These are phyloP conservation scores for Mycena galopus DNA, from an alignment of 768 basidiomycete genomes.

Conservation along the genomic window DNA sequence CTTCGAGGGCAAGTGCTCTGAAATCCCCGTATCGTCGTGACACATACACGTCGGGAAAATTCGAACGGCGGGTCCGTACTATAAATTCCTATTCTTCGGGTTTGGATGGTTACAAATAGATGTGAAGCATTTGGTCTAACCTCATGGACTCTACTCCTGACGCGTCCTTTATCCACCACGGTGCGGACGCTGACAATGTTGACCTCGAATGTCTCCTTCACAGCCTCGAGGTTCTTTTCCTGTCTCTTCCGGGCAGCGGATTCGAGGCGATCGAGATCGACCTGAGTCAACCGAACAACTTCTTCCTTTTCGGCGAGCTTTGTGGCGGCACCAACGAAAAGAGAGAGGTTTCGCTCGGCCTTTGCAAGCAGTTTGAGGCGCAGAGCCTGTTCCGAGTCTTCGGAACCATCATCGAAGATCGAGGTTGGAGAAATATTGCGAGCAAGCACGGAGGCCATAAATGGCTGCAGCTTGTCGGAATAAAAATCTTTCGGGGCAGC, in stretches of 20 bases:
- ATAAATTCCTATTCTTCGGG: conserved; percentile 85
- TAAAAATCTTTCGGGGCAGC: conserved; percentile 93
- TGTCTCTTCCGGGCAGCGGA: conserved; percentile 73
- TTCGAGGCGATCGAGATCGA: conserved; percentile 86
- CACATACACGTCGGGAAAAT: conserved; percentile 84
- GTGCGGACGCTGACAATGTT: conserved; percentile 92
- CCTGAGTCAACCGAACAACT: conserved; percentile 89
- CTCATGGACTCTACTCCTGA: conserved; percentile 90
- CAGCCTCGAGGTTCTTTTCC: conserved; percentile 57
- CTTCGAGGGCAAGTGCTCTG: conserved; percentile 87
- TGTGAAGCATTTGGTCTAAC: conserved; percentile 58
- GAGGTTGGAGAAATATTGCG: conserved; percentile 79
- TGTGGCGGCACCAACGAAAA: conserved; percentile 86
- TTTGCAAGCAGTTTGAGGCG: conserved; percentile 80
- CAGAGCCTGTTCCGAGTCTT: conserved; percentile 68
- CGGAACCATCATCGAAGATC: conserved; percentile 67
- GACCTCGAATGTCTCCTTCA: conserved; percentile 80
- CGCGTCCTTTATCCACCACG: conserved; percentile 85
- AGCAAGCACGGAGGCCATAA: conserved; percentile 84
- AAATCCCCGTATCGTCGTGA: conserved; percentile 97
- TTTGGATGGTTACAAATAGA: conserved; percentile 20
- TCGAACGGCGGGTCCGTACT: conserved; percentile 84
- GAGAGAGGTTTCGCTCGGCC: conserved; percentile 85
- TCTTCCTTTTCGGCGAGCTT: conserved; percentile 90
- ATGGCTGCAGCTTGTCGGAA: conserved; percentile 94